Base-by-base conservation (phyloP, 164 flowering plant species). In the Liquidambar formosana region DNA sequence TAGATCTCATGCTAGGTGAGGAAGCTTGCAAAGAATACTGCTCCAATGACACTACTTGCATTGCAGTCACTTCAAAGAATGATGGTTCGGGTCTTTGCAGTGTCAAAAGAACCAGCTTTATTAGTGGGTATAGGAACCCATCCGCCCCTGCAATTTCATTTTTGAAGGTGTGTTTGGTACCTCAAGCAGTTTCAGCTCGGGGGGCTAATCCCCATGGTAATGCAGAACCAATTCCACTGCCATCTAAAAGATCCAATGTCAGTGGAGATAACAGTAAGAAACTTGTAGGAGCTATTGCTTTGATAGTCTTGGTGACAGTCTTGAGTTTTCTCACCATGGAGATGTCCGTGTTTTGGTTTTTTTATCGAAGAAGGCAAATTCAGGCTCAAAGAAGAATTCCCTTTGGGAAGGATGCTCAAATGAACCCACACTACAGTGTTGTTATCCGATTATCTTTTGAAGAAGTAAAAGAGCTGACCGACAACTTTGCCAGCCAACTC, bases 41-140 rank as follows among this genome's bases (percentile, higher is more conserved):
- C 66, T 70, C 68, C 13, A 81, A 78, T 19, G 87, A 81, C 51
- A 64, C 79, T 49, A 71, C 85, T 23, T 84, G 86, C 28, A 60
- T 76, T 66, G 89, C 87, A 33, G 80, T 71, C 6, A 86, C 89
- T 27, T 71, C 87, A 9, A 78, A 63, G 67, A 82, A 86, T 63
- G 87, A 86, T 70, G 89, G 89, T n/a, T 83, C 89, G 1, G 87
- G 89, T 46, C 54, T 78, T 58, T 86, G 89, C 75, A 80, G 82
- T 0, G 61, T 86, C 52, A 82, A 83, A 71, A 64, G 83, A 71
- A 83, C 87, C 2, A 61, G 75, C 63, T 86, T 78, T 73, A 63
- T 86, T 21, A 82, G 85, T 27, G 89, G 89, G 43, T 83, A 78
- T 64, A 68, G 67, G 61, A 68, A 68, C 57, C 79, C 81, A 22